phyloP scores from a whole-genome alignment of 1,284 basidiomycete genomes.

The Marasmius oreades region DNA sequence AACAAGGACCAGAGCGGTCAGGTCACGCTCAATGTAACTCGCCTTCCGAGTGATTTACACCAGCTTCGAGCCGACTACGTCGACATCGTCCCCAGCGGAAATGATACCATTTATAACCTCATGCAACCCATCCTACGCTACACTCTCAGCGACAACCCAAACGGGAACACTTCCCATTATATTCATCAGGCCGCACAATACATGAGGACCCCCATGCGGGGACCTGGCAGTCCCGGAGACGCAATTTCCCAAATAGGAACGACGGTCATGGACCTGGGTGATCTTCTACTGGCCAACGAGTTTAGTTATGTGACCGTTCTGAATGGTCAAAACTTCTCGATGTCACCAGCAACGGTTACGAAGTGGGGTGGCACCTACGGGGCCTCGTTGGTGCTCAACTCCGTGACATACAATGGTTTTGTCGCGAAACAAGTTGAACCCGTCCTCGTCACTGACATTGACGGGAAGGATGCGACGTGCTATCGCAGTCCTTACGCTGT shows the following conservation, averaged over 20 bases:
- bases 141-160: constrained; percentile 15
- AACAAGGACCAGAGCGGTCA: constrained; percentile 12
- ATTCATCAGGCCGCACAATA: constrained; percentile 10
- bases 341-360: background rate
- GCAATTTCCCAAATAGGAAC: background rate
- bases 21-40: constrained; percentile 9
- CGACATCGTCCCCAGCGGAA: constrained; percentile 1
- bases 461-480: constrained; percentile 6
- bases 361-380: constrained; percentile 8
- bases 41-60: constrained; percentile 20
- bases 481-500: constrained; percentile 10
- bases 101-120: constrained; percentile 2
- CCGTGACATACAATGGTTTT: constrained; percentile 10
- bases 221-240: constrained; percentile 2
- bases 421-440: background rate
- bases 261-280: constrained; percentile 3
- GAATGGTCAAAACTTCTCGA: background rate
- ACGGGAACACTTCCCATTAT: constrained; percentile 13
- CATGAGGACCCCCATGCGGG: background rate
- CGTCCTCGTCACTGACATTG: constrained; percentile 6
- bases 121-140: constrained; percentile 14
- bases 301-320: background rate
- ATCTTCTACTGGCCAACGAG: background rate
- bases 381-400: constrained; percentile 5
- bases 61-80: constrained; percentile 16